Base-by-base conservation (phyloP, 768 basidiomycete genomes). In the Psilocybe azurescens region DNA sequence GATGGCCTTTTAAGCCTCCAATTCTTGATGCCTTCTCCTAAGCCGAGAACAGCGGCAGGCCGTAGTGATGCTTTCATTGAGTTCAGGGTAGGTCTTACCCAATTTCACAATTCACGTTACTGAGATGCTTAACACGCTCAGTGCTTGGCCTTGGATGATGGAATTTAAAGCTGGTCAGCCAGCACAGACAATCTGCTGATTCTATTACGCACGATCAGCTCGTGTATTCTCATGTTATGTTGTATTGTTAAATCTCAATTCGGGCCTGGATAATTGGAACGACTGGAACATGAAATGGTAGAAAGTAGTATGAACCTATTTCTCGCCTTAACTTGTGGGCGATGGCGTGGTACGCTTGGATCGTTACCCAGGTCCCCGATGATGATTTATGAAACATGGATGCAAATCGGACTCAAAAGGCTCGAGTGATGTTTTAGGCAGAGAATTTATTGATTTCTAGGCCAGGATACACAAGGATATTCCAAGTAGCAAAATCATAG, bases 1-100 rank as follows among this genome's bases (percentile, higher is more conserved):
- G 85, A 87, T 56, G 97, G 97, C 0, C 75, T 95, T 48, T 78
- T 98, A 39, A 93, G 93, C 68, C 75, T 98, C 61, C 97, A 99
- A 69, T 93, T 97, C 74, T 81, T 97, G 66, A 95, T 97, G 83
- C 89, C 87, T 36, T 81, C 77, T 49, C 80, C 75, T 5, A 77
- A 83, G 32, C 72, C 82, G 1, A 80, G 76, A 53, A 75, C 68
- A 24, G 76, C 73, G 24, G 82, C 75, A 20, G 78, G 75, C 20
- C 64, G 72, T 20, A 67, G 76, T 16, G 80, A 87, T 56, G 92
- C 88, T 0, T 95, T 95, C 67, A 88, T 97, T 54, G 95, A 97
- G 69, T 96, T 95, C 72, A 83, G 90, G 75, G 95, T 96, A 67
- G 71, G 90, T 80, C 32, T 14, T 36, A 13, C 28, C 8, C 9